Evolutionary conservation across 441 rosid species (phyloP).

Genomic region (Croton laevigatus): DNA sequence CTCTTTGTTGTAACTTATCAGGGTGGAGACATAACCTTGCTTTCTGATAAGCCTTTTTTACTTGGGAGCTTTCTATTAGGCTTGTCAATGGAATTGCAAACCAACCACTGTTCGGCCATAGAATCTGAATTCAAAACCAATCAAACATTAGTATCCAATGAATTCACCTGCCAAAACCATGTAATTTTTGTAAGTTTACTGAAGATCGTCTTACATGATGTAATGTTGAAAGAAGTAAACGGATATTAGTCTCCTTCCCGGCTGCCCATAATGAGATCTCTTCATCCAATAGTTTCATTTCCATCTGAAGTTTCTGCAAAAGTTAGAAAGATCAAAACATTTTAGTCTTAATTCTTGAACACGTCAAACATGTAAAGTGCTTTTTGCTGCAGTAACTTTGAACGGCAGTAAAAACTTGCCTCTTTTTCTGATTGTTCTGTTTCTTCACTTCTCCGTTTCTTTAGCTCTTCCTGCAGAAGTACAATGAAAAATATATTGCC

Average conservation of each 20-base stretch:
- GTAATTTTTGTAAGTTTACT: not conserved
- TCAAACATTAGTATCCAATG: not conserved
- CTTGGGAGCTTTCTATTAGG: constrained; percentile 68
- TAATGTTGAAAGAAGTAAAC: constrained; percentile 68
- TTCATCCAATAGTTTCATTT: constrained; percentile 54
- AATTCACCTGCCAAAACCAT: not conserved
- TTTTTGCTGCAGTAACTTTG: not conserved
- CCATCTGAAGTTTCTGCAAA: constrained; percentile 36
- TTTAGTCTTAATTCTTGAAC: no score
- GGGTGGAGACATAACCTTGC: constrained; percentile 95
- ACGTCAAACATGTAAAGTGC: no score
- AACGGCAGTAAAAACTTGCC: constrained; percentile 39
- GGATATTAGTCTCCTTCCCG: constrained; percentile 72
- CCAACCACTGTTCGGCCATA: constrained; percentile 83
- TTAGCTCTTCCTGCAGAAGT: constrained; percentile 35
- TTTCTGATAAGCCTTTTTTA: constrained; percentile 89
- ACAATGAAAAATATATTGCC: not conserved
- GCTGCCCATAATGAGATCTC: constrained; percentile 68
- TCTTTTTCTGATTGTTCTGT: constrained; percentile 45
- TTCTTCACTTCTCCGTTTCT: constrained; percentile 35
- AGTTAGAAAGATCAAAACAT: not conserved
- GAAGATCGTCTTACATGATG: constrained; percentile 50
- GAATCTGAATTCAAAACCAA: constrained; percentile 42
- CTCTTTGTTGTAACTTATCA: constrained; percentile 87
- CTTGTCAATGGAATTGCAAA: constrained; percentile 45